These are phyloP conservation scores for Globisporangium polare DNA, from an alignment of 352 stramenopile genomes.

Conservation along the genomic window DNA sequence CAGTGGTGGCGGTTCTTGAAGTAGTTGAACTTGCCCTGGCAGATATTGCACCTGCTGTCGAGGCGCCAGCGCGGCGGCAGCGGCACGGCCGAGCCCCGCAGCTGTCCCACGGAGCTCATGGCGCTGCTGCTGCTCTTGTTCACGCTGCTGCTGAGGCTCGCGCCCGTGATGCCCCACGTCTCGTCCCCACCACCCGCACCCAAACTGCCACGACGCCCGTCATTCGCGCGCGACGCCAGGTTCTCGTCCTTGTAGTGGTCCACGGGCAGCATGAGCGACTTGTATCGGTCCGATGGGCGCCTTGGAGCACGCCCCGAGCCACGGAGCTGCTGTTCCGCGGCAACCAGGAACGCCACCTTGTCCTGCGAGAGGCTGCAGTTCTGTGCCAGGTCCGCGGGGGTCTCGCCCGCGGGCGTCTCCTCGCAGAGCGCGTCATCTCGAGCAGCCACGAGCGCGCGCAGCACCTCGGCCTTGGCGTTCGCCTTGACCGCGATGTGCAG, in stretches of 20 bases:
- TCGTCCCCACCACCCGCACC: neutral
- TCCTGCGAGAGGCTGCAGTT: constrained; percentile 44
- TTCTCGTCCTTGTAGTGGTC: constrained; percentile 10
- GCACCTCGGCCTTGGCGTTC: constrained; percentile 58
- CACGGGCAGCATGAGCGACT: constrained; percentile 20
- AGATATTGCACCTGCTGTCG: constrained; percentile 80
- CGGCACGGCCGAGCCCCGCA: constrained; percentile 29
- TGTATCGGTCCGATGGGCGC: constrained; percentile 46
- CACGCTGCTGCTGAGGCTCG: neutral
- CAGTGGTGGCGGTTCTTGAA: constrained; percentile 87
- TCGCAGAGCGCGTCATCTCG: constrained; percentile 51
- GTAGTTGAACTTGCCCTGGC: constrained; percentile 83
- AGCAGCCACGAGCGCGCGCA: constrained; percentile 45
- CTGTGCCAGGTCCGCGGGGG: constrained; percentile 55
- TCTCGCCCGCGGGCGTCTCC: constrained; percentile 72
- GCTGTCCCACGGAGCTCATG: constrained; percentile 17
- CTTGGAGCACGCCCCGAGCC: constrained; percentile 38
- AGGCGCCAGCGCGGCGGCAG: constrained; percentile 69
- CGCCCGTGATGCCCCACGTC: constrained; percentile 6
- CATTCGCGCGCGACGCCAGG: neutral
- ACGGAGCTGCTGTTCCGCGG: constrained; percentile 41
- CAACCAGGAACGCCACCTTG: constrained; percentile 43
- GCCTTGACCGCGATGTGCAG: constrained; percentile 85
- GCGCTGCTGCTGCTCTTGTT: neutral
- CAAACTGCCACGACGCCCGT: neutral